Conservation (phyloP, 1,284 basidiomycete species). For the Exobasidium cylindrosporum region DNA sequence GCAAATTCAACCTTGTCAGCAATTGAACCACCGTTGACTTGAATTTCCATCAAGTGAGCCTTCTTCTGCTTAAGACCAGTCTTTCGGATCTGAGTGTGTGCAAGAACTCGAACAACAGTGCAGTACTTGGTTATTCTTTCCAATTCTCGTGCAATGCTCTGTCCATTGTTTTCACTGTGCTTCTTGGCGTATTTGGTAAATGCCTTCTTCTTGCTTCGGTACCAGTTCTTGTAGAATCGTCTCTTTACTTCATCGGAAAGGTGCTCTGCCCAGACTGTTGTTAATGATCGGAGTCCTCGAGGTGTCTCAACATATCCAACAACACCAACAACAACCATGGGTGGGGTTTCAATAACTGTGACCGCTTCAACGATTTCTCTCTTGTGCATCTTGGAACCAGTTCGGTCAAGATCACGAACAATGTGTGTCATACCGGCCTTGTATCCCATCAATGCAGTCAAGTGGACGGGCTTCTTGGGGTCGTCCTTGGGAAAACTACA, state of each 20-base stretch:
- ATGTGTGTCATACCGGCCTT: conserved; percentile 99
- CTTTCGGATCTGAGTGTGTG: conserved; percentile 92
- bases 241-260: conserved; percentile 84
- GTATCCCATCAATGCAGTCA: conserved; percentile 98
- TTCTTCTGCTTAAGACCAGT: conserved; percentile 98
- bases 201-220: conserved; percentile 99
- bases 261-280: conserved; percentile 69
- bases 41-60: conserved; percentile 99
- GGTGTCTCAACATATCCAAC: conserved; percentile 99
- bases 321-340: conserved; percentile 94
- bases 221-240: conserved; percentile 99
- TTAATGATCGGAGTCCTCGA: conserved; percentile 85
- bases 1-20: conserved; percentile 98
- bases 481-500: conserved; percentile 72
- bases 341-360: conserved; percentile 93
- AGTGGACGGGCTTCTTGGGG: conserved; percentile 97
- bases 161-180: conserved; percentile 91
- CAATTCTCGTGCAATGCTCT: conserved; percentile 88
- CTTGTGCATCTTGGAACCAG: conserved; percentile 67
- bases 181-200: conserved; percentile 99
- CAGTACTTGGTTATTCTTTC: conserved; percentile 99
- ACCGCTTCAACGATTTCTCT: conserved; percentile 97
- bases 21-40: conserved; percentile 95
- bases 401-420: conserved; percentile 97
- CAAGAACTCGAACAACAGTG: conserved; percentile 98